A percentile compares a stretch with the other conserved stretches of the same genome.
Conservation (phyloP, 2,329 filamentous ascomycete genomes). For the Verticillium isaacii region DNA sequence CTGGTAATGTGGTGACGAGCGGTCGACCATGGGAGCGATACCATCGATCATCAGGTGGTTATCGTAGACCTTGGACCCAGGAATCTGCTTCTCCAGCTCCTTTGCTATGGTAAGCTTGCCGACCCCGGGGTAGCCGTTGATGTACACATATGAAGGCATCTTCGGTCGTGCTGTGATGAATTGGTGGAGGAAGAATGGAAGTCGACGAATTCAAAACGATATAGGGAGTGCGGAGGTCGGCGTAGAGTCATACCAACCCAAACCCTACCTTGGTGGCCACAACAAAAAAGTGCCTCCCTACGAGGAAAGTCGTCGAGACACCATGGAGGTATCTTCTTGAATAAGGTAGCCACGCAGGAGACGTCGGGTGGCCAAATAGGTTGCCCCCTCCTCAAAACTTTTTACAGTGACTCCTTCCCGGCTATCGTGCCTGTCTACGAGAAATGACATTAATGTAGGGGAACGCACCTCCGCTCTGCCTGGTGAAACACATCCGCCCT, state of each 20-base stretch:
- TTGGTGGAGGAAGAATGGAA: not conserved
- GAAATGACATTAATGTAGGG: no score
- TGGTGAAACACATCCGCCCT: not conserved
- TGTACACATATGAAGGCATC: constrained; percentile 18
- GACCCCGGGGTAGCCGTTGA: constrained; percentile 25
- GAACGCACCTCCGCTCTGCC: not conserved
- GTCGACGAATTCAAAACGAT: not conserved
- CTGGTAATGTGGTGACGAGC: constrained; percentile 17
- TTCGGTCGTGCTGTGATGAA: not conserved
- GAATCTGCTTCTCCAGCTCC: constrained; percentile 19
- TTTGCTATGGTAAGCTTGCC: constrained; percentile 25
- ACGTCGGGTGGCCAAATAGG: no score
- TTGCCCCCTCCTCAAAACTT: no score
- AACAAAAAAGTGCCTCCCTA: no score
- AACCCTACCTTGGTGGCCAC: no score
- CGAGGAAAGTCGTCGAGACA: no score
- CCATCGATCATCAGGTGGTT: constrained; percentile 25
- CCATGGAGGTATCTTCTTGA: no score
- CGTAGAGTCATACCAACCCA: not conserved
- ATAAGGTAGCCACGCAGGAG: no score
- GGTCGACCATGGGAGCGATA: constrained; percentile 14
- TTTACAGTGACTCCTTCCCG: no score
- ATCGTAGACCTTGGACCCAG: constrained; percentile 18
- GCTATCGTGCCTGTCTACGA: no score
- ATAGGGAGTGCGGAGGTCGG: no score